Conservation (phyloP, 2,329 filamentous ascomycete species). For the Chrysoporthe deuterocubensis region DNA sequence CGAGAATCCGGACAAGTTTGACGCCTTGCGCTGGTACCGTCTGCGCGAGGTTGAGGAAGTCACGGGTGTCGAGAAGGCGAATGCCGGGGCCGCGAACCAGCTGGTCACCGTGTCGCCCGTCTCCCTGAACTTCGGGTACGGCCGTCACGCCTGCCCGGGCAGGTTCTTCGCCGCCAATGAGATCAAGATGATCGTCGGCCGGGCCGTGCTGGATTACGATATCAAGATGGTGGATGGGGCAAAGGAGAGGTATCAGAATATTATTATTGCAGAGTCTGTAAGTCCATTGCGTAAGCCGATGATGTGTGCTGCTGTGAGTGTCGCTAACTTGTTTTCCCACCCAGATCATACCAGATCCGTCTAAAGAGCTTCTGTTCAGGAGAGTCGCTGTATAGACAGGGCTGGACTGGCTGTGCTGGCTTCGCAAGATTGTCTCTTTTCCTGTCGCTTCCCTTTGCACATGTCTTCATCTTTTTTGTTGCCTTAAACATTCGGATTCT, state of each 20-base stretch:
- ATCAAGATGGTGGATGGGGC: constrained; percentile 33
- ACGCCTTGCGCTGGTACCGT: constrained; percentile 45
- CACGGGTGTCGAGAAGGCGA: constrained; percentile 35
- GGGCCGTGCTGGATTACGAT: constrained; percentile 37
- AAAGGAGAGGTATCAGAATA: constrained; percentile 35
- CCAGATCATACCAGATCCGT: constrained; percentile 33
- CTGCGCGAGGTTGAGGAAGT: constrained; percentile 37
- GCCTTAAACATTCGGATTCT: background rate
- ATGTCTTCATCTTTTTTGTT: background rate
- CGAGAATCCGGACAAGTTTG: constrained; percentile 43
- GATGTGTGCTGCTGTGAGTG: constrained; percentile 8
- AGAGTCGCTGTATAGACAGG: constrained; percentile 21
- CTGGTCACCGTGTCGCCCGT: constrained; percentile 43
- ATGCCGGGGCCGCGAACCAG: constrained; percentile 40
- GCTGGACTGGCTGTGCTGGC: background rate
- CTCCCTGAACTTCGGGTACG: constrained; percentile 45
- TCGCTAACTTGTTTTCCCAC: background rate
- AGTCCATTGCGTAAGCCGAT: constrained; percentile 19
- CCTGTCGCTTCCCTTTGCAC: background rate
- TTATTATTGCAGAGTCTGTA: constrained; percentile 31
- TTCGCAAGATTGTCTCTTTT: background rate
- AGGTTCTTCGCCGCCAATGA: constrained; percentile 45
- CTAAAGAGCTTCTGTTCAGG: constrained; percentile 34
- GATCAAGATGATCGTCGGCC: constrained; percentile 42
- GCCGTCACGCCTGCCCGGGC: constrained; percentile 45